Conservation (phyloP, 805 yeast genomes). For the Metschnikowia kunwiensis region DNA sequence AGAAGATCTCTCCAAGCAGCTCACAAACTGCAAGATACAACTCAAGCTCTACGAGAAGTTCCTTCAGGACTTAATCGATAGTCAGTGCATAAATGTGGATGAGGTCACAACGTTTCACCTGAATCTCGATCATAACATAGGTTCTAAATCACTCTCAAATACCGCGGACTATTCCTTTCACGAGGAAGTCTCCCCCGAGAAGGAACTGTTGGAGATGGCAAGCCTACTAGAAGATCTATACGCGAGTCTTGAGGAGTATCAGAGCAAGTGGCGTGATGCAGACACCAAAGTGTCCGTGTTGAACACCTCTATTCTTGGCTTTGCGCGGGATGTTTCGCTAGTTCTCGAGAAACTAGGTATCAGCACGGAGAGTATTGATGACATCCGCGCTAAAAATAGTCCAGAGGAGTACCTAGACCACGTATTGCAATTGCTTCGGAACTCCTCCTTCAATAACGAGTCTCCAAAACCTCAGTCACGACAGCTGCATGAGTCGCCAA, state of each 20-base stretch:
- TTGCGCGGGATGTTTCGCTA: conserved; percentile 22
- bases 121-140: conserved; percentile 15
- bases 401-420: conserved; percentile 1
- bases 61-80: conserved; percentile 33
- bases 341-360: conserved; percentile 17
- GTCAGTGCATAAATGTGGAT: conserved; percentile 17
- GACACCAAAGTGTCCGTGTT: conserved; percentile 11
- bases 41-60: conserved; percentile 40
- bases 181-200: conserved; percentile 17
- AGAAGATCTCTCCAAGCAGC: conserved; percentile 20
- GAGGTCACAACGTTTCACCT: conserved; percentile 24
- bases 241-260: conserved; percentile 33
- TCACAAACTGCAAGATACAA: conserved; percentile 38
- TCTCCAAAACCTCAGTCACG: neutral
- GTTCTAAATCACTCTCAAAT: conserved; percentile 11
- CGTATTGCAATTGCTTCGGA: neutral
- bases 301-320: conserved; percentile 5
- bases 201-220: conserved; percentile 34
- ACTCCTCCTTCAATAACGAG: neutral
- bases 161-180: neutral
- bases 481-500: neutral
- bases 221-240: conserved; percentile 39
- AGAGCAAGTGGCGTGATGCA: conserved; percentile 28
- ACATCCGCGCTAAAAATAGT: neutral
- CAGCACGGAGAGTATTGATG: neutral